phyloP scores from a whole-genome alignment of 1,284 basidiomycete species.

The Flammula alnicola region DNA sequence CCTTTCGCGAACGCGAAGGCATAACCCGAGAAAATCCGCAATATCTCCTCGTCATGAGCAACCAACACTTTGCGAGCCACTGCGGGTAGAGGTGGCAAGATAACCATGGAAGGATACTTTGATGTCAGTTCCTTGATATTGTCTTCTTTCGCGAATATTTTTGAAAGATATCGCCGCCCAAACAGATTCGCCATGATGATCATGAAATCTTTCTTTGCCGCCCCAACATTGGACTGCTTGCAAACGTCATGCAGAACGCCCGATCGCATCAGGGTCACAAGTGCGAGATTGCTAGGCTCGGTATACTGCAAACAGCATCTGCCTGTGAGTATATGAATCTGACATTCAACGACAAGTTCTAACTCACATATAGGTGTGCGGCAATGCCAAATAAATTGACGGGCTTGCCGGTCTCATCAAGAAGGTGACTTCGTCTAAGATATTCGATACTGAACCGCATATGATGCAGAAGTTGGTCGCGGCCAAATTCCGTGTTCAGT shows the following conservation, averaged over 20 bases:
- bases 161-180: constrained; percentile 55
- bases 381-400: constrained; percentile 63
- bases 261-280: constrained; percentile 58
- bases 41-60: constrained; percentile 54
- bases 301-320: constrained; percentile 42
- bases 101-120: constrained; percentile 58
- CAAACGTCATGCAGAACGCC: constrained; percentile 66
- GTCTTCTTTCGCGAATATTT: constrained; percentile 41
- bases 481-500: constrained; percentile 56
- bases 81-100: constrained; percentile 54
- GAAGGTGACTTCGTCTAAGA: constrained; percentile 57
- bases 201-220: constrained; percentile 55
- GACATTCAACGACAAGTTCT: background rate
- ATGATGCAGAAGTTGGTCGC: constrained; percentile 63
- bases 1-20: constrained; percentile 52
- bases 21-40: constrained; percentile 58
- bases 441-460: constrained; percentile 76
- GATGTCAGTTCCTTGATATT: constrained; percentile 41
- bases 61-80: constrained; percentile 45
- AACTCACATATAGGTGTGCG: constrained; percentile 55
- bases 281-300: constrained; percentile 71
- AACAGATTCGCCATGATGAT: constrained; percentile 64
- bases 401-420: constrained; percentile 57
- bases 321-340: background rate
- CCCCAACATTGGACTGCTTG: constrained; percentile 36